A percentile compares a stretch with the other conserved stretches of the same genome.
phyloP scores from a whole-genome alignment of 164 flowering plant species.

The Berberis vulgaris region DNA sequence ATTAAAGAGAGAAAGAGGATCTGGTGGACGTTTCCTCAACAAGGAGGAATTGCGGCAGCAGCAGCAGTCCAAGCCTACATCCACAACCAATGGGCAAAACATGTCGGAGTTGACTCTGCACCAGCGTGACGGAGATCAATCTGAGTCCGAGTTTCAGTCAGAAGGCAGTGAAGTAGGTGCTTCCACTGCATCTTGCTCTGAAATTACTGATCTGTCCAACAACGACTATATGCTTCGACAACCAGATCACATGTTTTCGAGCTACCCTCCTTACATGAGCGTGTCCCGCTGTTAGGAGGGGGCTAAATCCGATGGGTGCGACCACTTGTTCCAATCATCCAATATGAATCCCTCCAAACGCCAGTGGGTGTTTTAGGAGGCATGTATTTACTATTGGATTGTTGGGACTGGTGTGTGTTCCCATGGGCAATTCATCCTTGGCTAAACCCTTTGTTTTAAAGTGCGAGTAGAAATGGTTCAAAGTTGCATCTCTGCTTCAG shows the following conservation, averaged over 20 bases:
- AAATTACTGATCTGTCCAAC: constrained; percentile 20
- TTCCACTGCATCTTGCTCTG: constrained; percentile 24
- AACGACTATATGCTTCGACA: constrained; percentile 19
- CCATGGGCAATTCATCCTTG: neutral
- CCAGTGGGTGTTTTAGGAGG: neutral
- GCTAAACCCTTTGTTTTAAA: neutral
- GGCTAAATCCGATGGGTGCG: constrained; percentile 25
- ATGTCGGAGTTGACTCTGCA: constrained; percentile 11
- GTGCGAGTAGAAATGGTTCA: too few relatives aligned
- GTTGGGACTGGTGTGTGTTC: neutral
- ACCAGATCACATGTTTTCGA: constrained; percentile 27
- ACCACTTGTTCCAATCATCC: constrained; percentile 39
- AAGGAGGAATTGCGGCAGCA: constrained; percentile 23
- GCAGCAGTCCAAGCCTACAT: constrained; percentile 18
- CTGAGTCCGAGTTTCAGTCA: constrained; percentile 16
- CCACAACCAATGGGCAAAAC: constrained; percentile 5
- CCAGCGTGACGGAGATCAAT: constrained; percentile 14
- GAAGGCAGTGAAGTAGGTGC: constrained; percentile 18
- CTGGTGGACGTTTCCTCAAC: constrained; percentile 86
- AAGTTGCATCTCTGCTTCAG: too few relatives aligned
- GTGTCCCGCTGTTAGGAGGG: constrained; percentile 29
- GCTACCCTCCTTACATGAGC: constrained; percentile 23
- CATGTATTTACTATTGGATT: neutral
- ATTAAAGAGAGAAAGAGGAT: constrained; percentile 64
- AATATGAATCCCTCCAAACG: constrained; percentile 15